Percentiles rank a stretch among this genome's conserved stretches.
Conservation (phyloP, 352 stramenopile genomes). For the Phytophthora citricola region DNA sequence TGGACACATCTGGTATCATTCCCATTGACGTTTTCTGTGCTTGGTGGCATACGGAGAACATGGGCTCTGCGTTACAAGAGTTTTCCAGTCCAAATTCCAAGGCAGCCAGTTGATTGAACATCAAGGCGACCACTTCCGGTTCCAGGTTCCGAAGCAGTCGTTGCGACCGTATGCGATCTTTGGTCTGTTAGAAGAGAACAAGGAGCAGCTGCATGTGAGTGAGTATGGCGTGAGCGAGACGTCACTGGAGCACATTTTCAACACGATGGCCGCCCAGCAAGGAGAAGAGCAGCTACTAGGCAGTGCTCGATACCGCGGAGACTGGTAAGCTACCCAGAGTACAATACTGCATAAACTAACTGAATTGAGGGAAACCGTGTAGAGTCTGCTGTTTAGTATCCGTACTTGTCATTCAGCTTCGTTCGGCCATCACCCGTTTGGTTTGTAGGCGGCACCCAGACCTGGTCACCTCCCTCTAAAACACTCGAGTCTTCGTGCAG, state of each 20-base stretch:
- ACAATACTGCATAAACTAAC: slow-evolving; percentile 27
- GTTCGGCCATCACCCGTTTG: slow-evolving; percentile 88
- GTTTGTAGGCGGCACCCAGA: slow-evolving; percentile 81
- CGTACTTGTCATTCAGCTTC: slow-evolving; percentile 86
- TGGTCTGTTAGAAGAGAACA: slow-evolving; percentile 72
- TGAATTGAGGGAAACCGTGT: slow-evolving; percentile 6
- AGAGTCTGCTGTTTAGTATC: slow-evolving; percentile 49
- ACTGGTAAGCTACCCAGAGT: slow-evolving; percentile 34
- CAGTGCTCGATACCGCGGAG: slow-evolving; percentile 37
- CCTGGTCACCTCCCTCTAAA: slow-evolving; percentile 76
- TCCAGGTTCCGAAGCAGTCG: slow-evolving; percentile 71
- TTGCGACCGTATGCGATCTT: slow-evolving; percentile 75
- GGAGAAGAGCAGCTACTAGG: slow-evolving; percentile 54
- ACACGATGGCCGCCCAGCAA: slow-evolving; percentile 88
- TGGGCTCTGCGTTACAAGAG: slow-evolving; percentile 41
- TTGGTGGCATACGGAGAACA: slow-evolving; percentile 65
- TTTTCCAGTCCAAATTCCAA: slow-evolving; percentile 57
- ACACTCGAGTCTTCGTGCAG: slow-evolving; percentile 24
- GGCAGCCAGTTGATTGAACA: slow-evolving; percentile 62
- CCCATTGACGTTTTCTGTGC: slow-evolving; percentile 59
- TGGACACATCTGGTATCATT: slow-evolving; percentile 52
- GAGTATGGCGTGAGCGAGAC: slow-evolving; percentile 92
- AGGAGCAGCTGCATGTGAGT: slow-evolving; percentile 61
- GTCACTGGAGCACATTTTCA: slow-evolving; percentile 94
- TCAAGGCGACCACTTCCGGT: slow-evolving; percentile 71